A percentile compares a stretch with the other conserved stretches of the same genome.
phyloP scores from a whole-genome alignment of 2,329 filamentous ascomycete species.

The Penicillium decumbens region DNA sequence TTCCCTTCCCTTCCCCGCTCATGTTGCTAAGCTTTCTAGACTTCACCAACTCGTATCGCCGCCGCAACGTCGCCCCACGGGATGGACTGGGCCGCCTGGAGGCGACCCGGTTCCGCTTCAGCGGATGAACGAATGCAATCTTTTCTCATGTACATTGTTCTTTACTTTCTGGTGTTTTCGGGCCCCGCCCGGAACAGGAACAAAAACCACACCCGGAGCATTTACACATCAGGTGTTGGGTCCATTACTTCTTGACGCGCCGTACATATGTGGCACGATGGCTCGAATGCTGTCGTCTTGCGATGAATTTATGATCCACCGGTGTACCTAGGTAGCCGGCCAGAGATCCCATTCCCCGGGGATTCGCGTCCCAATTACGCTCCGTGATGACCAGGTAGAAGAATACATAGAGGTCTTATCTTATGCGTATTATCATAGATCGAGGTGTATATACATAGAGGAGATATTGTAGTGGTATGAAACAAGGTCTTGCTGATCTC shows the following conservation, averaged over 20 bases:
- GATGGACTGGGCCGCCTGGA: slow-evolving; percentile 86
- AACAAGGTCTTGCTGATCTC: too few relatives aligned
- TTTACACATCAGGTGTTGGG: slow-evolving; percentile 24
- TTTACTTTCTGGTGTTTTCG: slow-evolving; percentile 3
- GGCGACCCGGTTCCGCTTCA: slow-evolving; percentile 80
- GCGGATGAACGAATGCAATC: slow-evolving; percentile 39
- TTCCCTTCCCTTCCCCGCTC: neutral
- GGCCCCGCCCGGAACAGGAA: slow-evolving; percentile 11
- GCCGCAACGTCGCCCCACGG: slow-evolving; percentile 89
- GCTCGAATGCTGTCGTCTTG: slow-evolving; percentile 15
- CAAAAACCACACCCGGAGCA: slow-evolving; percentile 14
- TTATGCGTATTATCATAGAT: too few relatives aligned
- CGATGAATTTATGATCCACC: slow-evolving; percentile 23
- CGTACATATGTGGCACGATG: slow-evolving; percentile 20
- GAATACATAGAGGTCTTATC: slow-evolving; percentile 4
- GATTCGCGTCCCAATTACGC: slow-evolving; percentile 3
- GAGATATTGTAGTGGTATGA: too few relatives aligned
- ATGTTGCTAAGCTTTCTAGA: slow-evolving; percentile 47
- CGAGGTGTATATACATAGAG: too few relatives aligned
- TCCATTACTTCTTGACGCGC: slow-evolving; percentile 16
- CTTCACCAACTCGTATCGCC: slow-evolving; percentile 90
- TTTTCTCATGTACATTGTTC: slow-evolving; percentile 13
- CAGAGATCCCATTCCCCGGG: neutral
- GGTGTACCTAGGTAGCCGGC: slow-evolving; percentile 3
- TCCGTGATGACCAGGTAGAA: slow-evolving; percentile 11